These are phyloP conservation scores for Rhizophora mangle DNA, from an alignment of 345 rosid genomes.

Conservation along the genomic window DNA sequence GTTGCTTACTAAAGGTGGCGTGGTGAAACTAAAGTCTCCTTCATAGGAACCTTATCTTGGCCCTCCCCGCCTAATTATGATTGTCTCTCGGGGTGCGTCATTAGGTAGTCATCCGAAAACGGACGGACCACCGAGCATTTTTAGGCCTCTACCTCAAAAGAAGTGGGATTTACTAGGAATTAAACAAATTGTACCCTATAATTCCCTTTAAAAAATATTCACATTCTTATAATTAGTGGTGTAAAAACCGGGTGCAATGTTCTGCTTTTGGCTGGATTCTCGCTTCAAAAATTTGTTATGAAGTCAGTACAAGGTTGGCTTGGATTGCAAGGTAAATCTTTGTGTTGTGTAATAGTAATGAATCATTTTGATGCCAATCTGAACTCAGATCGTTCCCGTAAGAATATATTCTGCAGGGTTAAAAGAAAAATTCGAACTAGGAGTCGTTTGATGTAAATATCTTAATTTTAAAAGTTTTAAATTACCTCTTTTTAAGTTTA, in stretches of 20 bases:
- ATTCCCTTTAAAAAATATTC: neutral
- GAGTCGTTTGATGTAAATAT: too few relatives aligned
- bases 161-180: slow-evolving; percentile 3
- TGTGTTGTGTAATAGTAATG: neutral
- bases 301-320: neutral
- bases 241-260: too few relatives aligned
- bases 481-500: too few relatives aligned
- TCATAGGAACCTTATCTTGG: slow-evolving; percentile 18
- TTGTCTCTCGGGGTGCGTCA: neutral
- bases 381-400: too few relatives aligned
- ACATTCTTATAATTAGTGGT: too few relatives aligned
- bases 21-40: slow-evolving; percentile 34
- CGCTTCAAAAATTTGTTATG: neutral
- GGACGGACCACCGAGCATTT: neutral
- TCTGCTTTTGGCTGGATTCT: neutral
- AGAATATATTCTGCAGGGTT: too few relatives aligned
- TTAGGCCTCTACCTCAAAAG: slow-evolving; percentile 3
- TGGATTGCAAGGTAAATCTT: neutral
- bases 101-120: neutral
- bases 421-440: too few relatives aligned
- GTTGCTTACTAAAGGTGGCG: slow-evolving; percentile 41
- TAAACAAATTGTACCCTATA: neutral
- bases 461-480: too few relatives aligned
- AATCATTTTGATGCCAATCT: too few relatives aligned
- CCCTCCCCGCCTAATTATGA: neutral